These are phyloP conservation scores for Scheffersomyces illinoinensis DNA, from an alignment of 1,139 yeast genomes.

Conservation along the genomic window DNA sequence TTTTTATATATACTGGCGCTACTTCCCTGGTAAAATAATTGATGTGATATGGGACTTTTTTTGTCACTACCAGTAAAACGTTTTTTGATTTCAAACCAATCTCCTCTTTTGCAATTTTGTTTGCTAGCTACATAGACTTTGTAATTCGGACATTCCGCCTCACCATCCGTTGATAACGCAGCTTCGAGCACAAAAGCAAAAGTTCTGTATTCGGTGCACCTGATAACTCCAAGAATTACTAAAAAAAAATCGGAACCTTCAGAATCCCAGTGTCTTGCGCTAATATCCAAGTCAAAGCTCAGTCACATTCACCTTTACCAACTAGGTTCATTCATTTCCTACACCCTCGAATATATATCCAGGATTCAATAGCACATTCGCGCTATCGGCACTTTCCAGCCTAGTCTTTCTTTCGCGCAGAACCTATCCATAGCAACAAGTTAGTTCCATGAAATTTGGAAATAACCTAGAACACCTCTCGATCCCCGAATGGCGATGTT, in stretches of 20 bases:
- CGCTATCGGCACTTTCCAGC: not conserved
- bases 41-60: not conserved
- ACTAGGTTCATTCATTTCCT: not conserved
- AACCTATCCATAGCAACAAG: not conserved
- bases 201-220: not conserved
- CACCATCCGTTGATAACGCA: not conserved
- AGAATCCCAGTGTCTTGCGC: not conserved
- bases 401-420: not conserved
- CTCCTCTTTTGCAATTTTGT: not conserved
- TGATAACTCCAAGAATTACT: not conserved
- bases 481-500: constrained; percentile 84
- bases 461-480: constrained; percentile 70
- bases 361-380: not conserved
- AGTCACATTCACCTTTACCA: not conserved
- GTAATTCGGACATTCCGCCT: not conserved
- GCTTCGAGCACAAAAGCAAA: not conserved
- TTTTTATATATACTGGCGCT: not conserved
- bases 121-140: not conserved
- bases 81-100: not conserved
- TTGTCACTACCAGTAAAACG: not conserved
- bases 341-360: not conserved
- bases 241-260: not conserved
- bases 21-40: not conserved
- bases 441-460: constrained; percentile 75
- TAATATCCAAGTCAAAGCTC: not conserved